These are phyloP conservation scores for Bisporella sp. DNA, from an alignment of 2,329 filamentous ascomycete genomes.

Conservation along the genomic window DNA sequence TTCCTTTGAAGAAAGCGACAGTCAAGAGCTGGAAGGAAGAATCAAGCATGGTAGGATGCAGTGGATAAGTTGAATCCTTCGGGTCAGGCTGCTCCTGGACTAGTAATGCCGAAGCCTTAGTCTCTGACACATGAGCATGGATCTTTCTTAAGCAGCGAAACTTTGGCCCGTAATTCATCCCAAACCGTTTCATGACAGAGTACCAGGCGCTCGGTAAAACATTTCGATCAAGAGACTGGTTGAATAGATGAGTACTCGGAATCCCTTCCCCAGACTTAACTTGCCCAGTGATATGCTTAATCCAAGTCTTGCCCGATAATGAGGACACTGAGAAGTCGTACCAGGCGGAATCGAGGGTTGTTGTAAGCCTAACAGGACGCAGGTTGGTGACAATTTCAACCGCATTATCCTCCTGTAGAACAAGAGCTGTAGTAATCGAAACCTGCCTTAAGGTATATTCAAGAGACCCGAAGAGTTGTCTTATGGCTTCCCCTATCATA, in stretches of 20 bases:
- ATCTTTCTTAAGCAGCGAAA: background rate
- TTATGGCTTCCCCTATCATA: background rate
- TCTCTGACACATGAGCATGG: background rate
- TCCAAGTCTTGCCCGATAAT: background rate
- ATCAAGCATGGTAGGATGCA: too few species aligned
- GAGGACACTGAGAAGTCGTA: background rate
- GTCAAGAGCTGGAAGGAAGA: too few species aligned
- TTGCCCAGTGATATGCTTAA: background rate
- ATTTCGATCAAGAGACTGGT: too few species aligned
- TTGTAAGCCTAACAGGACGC: background rate
- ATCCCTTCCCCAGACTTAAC: background rate
- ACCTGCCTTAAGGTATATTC: background rate
- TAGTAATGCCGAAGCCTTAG: too few species aligned
- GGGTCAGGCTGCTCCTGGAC: too few species aligned
- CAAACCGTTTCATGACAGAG: too few species aligned
- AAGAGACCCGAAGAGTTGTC: background rate
- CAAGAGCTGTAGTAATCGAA: background rate
- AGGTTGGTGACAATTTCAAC: background rate
- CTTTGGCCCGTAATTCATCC: background rate
- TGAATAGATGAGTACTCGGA: background rate
- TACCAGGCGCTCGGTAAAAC: too few species aligned
- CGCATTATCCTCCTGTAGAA: background rate
- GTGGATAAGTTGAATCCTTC: too few species aligned
- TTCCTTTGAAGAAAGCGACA: too few species aligned
- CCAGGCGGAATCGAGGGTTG: background rate